Base-by-base conservation (phyloP, 1,139 yeast species). In the Hansenula lynferdii region DNA sequence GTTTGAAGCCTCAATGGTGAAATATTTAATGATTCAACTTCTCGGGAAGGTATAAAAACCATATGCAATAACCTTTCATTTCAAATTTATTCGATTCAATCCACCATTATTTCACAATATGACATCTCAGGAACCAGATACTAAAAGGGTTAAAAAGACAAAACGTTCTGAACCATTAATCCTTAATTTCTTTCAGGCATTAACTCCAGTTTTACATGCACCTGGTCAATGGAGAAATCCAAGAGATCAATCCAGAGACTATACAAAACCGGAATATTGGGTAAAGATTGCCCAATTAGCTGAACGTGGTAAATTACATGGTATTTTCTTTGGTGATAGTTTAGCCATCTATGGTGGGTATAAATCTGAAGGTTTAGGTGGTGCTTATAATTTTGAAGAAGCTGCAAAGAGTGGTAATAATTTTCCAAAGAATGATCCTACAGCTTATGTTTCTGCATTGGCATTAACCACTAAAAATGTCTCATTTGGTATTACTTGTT, bases 311-410 rank as follows among this genome's bases (percentile, higher is more conserved):
- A 70, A 71, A 48, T 58, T 72, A 40, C 67, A 68, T 44, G 67
- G 67, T 3, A 45, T 71, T 11, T 72, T 72, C 48, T 53, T 72
- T 41, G 77, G 76, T 30, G 77, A 72, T 54, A 69, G 68, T 4
- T 53, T 70, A 22, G 75, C 74, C 6, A 65, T 65, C 5, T 69
- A 67, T 41, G 74, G 69, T 46, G 73, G 68, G 16, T 69, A 65
- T 44, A 60, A 67, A 42, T 31, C 34, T 8, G 17, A 31, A 31
- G 34, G 34, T 12, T 10, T 31, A 16, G 34, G 34, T 24, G 72
- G 72, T 10, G 70, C 71, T 2, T 48, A 56, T 8, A 67, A 68
- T 43, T 53, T 61, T 29, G 54, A 45, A 4, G 67, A 69, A 10
- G 72, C 70, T 28, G 68, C 70, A 3, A 57, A 39, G 31, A 53